Evolutionary conservation across 305 asterid species (phyloP), one percentile per base, ranked within the genome.

Genomic region (Salvia sclarea): DNA sequence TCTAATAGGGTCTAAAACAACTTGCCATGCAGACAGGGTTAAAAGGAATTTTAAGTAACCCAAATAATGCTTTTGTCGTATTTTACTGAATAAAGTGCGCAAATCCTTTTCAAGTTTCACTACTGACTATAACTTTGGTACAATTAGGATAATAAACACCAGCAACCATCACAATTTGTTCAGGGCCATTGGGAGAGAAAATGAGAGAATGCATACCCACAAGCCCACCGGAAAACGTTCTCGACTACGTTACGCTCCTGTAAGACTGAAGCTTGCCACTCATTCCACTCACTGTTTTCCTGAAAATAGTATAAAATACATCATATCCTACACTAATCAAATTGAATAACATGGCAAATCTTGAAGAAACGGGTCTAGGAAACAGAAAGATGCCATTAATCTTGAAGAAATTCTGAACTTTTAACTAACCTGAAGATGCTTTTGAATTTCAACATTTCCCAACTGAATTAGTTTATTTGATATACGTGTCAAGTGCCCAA

Each of bases 141-240:
- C 38, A 16, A 64, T 41, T 64, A 18, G 9, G 47, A 59, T 49
- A 58, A 60, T 16, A 33, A 69, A 10, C 25, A 59, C 18, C 43
- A 11, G 56, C 43, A 62, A 54, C 41, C 56, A 64, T 31, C 45
- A 56, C 25, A 60, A 38, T 48, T 48, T 18, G 53, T 52, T 47
- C 64, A 63, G 28, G 57, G 69, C 25, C 54, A 41, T 24, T 45
- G 52, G 48, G 68, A 44, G 33, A 56, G 56, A 31, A 74, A 37
- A 48, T 57, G 70, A 64, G 45, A 73, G 62, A 61, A 65, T 50
- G 76, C 96, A 75, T 86, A 94, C 99, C 99, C 99, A 69, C 98
- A 91, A 81, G 93, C 96, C 99, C 99, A 94, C 37, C 90, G 88
- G 67, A 75, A 71, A 12, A 91, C 96, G 75, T 94, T 91, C 76